Evolutionary conservation across 228 moss, liverwort and hornwort genomes (phyloP), one percentile per base, ranked within the genome.

Genomic region (Sphagnum magellanicum): DNA sequence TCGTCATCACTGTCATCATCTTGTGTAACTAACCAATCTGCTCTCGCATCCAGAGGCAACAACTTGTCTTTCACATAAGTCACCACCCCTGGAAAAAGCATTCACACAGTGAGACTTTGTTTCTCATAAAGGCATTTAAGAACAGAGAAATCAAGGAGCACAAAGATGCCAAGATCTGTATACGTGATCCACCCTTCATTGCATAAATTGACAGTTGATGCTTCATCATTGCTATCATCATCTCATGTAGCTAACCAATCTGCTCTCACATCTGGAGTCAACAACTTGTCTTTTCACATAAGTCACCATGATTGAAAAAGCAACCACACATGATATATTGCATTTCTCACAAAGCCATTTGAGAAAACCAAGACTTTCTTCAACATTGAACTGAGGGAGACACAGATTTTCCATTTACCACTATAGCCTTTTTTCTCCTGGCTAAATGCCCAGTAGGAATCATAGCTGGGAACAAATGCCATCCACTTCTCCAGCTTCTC

Each of bases 401-500:
- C 32, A 3, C 32, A 32, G 32, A 32, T 32, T 32, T 32, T 32
- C 32, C 32, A 32, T 32, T 32, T 72, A 92, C 92, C 92, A 68
- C 90, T 89, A 72, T 90, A 90, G 17, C 92, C 92, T 68, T 90
- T 92, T 72, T 88, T 92, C n/a, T 66, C 81, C 74, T 84, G 81
- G 74, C 90, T 92, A 60, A 88, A 92, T 60, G 92, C 89, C 92
- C 92, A 92, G 73, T 90, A 74, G 49, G 92, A 92, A 64, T 92
- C 84, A 72, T 83, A 88, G 74, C 90, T 86, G 65, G 88, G 79
- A 72, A 90, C 88, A 66, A 88, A 88, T 53, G 90, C 92, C 90
- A 90, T 88, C 90, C 92, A 89, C 67, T 92, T 90, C 79, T 92
- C 90, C 72, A 92, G 75, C 71, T 86, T 92, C 67, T 88, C 90